phyloP scores from a whole-genome alignment of 768 basidiomycete species.

The Tulasnella sp. region DNA sequence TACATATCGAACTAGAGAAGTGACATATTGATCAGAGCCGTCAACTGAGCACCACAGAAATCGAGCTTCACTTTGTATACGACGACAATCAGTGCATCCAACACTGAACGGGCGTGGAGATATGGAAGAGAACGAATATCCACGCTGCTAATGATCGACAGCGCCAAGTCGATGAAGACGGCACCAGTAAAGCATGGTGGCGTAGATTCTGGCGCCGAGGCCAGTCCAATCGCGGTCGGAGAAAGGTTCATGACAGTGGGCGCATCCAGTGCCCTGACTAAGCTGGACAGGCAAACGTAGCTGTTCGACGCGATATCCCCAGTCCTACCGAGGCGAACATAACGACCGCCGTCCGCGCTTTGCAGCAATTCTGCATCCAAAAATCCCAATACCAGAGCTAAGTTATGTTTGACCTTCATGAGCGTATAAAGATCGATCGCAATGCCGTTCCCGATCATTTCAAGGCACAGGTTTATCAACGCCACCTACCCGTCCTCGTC shows the following conservation, averaged over 20 bases:
- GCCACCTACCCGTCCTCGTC: slow-evolving; percentile 35
- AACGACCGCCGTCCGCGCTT: slow-evolving; percentile 37
- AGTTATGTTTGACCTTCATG: slow-evolving; percentile 46
- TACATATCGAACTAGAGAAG: slow-evolving; percentile 46
- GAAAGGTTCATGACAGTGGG: slow-evolving; percentile 38
- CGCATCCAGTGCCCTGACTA: slow-evolving; percentile 51
- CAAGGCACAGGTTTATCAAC: slow-evolving; percentile 45
- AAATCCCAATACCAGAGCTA: slow-evolving; percentile 44
- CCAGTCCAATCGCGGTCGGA: slow-evolving; percentile 36
- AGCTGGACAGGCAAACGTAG: slow-evolving; percentile 46
- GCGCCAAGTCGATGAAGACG: slow-evolving; percentile 47
- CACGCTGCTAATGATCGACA: slow-evolving; percentile 39
- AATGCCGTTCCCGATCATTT: slow-evolving; percentile 57
- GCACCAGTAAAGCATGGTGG: slow-evolving; percentile 45
- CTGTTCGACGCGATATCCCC: slow-evolving; percentile 33
- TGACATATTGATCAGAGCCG: background rate
- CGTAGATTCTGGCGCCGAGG: slow-evolving; percentile 34
- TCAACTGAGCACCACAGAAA: background rate
- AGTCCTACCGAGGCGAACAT: slow-evolving; percentile 44
- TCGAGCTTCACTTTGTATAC: slow-evolving; percentile 40
- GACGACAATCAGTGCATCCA: slow-evolving; percentile 53
- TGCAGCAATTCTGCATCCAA: slow-evolving; percentile 37
- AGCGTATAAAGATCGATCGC: slow-evolving; percentile 40
- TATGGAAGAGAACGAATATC: slow-evolving; percentile 42
- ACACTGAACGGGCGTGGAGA: slow-evolving; percentile 44